Evolutionary conservation across 345 rosid species (phyloP).

Genomic region (Eucalyptus regnans): DNA sequence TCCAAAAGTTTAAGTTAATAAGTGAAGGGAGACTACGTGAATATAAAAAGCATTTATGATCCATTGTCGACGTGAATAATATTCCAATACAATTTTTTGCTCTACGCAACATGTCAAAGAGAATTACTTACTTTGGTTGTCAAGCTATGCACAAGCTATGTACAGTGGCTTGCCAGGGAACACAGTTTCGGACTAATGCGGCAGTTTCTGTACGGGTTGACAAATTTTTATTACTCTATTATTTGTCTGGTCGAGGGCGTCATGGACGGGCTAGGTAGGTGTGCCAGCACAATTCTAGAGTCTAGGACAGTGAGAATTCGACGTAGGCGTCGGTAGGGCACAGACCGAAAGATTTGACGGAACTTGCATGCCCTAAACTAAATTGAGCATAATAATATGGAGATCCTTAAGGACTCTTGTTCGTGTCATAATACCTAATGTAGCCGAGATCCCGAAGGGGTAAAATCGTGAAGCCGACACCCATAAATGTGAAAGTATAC

Average conservation of each 20-base stretch:
- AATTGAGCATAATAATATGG: not conserved
- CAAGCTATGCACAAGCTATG: not conserved
- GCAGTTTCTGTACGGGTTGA: not conserved
- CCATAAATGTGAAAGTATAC: not conserved
- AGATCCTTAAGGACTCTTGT: not conserved
- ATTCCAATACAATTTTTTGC: no score
- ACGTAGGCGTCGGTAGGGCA: not conserved
- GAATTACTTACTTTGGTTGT: not conserved
- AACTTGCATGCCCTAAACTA: not conserved
- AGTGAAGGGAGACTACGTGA: rapidly evolving
- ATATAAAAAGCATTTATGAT: not conserved
- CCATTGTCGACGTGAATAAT: rapidly evolving
- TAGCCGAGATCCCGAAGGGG: not conserved
- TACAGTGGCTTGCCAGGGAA: not conserved
- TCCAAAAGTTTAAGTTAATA: rapidly evolving
- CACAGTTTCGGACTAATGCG: not conserved
- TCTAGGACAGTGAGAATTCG: not conserved
- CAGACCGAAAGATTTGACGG: not conserved
- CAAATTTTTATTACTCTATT: not conserved
- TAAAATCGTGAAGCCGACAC: not conserved
- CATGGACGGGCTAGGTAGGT: not conserved
- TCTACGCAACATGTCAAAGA: no score
- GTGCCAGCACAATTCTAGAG: not conserved
- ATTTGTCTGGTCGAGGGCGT: not conserved
- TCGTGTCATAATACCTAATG: not conserved